These are phyloP conservation scores for Aspergillus arachidicola DNA, from an alignment of 2,329 filamentous ascomycete species.

Conservation along the genomic window DNA sequence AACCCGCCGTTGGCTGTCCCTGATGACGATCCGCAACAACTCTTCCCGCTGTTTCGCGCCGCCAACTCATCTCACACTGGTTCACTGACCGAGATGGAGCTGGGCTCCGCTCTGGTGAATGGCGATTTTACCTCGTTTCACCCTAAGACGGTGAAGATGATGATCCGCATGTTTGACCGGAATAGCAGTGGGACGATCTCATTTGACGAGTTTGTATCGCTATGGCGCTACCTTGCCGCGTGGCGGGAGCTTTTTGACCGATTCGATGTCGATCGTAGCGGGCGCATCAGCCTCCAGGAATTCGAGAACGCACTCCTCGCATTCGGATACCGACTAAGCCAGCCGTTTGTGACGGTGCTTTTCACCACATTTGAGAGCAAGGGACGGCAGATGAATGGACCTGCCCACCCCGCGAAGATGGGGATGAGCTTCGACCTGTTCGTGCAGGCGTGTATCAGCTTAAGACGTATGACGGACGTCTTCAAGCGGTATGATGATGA, in stretches of 20 bases:
- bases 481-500: constrained; percentile 99
- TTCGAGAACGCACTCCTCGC: constrained; percentile 88
- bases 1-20: constrained; percentile 53
- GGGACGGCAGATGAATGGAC: constrained; percentile 44
- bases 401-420: constrained; percentile 40
- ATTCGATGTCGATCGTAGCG: constrained; percentile 84
- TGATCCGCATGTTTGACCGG: constrained; percentile 99
- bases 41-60: constrained; percentile 84
- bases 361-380: constrained; percentile 83
- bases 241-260: constrained; percentile 95
- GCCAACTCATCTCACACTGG: constrained; percentile 81
- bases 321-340: constrained; percentile 89
- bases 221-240: constrained; percentile 93
- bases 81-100: constrained; percentile 80
- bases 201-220: constrained; percentile 92
- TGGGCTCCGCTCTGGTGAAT: constrained; percentile 89
- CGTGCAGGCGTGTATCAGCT: constrained; percentile 92
- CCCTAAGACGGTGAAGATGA: constrained; percentile 91
- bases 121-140: constrained; percentile 96
- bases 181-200: constrained; percentile 86
- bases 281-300: constrained; percentile 82
- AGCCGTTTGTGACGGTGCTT: constrained; percentile 78
- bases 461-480: constrained; percentile 98
- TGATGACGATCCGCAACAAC: constrained; percentile 58
- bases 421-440: constrained; percentile 94